Conservation (phyloP, 208 protist species). For the Crithidia brevicula region DNA sequence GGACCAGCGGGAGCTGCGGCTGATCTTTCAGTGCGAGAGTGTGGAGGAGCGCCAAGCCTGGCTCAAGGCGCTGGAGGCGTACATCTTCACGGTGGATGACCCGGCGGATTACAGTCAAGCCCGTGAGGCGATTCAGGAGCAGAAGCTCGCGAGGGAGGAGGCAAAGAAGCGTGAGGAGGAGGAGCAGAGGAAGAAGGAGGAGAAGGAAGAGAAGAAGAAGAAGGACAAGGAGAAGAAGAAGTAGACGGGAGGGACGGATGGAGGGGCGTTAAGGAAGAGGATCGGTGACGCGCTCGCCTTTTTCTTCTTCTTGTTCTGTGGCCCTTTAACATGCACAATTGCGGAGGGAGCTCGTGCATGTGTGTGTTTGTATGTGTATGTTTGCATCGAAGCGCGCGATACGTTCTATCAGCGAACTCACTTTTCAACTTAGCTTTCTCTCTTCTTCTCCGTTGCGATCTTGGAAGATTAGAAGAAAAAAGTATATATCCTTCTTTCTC, state of each 20-base stretch:
- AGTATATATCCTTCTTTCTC: too few relatives aligned
- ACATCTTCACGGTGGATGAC: slow-evolving; percentile 49
- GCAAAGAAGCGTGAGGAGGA: neutral
- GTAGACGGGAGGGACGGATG: slow-evolving; percentile 6
- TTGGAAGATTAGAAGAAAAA: too few relatives aligned
- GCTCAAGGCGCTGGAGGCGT: slow-evolving; percentile 41
- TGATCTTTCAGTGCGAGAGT: slow-evolving; percentile 46
- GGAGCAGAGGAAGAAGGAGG: slow-evolving; percentile 16
- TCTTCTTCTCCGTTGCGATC: neutral
- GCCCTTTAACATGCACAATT: too few relatives aligned
- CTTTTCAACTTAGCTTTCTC: too few relatives aligned
- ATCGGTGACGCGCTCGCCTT: neutral
- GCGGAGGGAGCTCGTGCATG: too few relatives aligned
- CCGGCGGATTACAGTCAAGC: slow-evolving; percentile 40
- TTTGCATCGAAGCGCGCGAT: too few relatives aligned
- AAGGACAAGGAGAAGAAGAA: slow-evolving; percentile 13
- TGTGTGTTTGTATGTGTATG: too few relatives aligned
- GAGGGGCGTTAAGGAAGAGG: neutral
- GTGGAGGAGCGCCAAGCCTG: slow-evolving; percentile 34
- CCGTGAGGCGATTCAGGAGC: neutral
- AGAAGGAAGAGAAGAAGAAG: slow-evolving; percentile 10
- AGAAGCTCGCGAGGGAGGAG: slow-evolving; percentile 22
- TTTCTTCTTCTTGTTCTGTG: slow-evolving; percentile 13
- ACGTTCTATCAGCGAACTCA: too few relatives aligned
- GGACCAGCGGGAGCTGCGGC: slow-evolving; percentile 36